phyloP scores from a whole-genome alignment of 2,329 filamentous ascomycete species.

The Pseudogymnoascus sp. region DNA sequence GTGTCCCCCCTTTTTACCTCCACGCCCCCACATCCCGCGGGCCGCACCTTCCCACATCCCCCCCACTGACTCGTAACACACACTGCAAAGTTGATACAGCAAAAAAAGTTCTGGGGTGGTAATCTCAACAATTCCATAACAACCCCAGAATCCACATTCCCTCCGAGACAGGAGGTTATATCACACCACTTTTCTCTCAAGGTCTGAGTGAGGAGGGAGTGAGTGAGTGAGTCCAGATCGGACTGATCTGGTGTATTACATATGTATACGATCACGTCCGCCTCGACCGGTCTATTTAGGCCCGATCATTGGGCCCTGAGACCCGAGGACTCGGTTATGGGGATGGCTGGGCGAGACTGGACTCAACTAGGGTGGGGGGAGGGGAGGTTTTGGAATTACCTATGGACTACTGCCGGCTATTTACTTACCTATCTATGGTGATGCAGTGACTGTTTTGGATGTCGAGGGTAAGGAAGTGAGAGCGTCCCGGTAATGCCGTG shows the following conservation, averaged over 20 bases:
- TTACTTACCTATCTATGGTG: neutral
- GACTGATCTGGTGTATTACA: neutral
- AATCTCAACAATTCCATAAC: constrained; percentile 1
- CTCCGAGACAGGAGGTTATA: neutral
- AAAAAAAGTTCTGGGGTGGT: neutral
- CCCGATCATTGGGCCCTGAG: neutral
- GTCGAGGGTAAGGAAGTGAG: neutral
- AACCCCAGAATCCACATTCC: neutral
- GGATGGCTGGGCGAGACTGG: neutral
- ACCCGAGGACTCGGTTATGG: neutral
- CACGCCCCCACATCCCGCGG: neutral
- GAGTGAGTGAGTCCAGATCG: neutral
- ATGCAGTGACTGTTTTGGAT: neutral
- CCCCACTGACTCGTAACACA: neutral
- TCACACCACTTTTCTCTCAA: neutral
- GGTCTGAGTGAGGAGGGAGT: neutral
- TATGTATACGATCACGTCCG: neutral
- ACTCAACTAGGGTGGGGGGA: neutral
- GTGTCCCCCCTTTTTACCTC: neutral
- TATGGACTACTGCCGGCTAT: neutral
- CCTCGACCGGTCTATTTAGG: neutral
- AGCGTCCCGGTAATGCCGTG: neutral
- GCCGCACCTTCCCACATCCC: neutral
- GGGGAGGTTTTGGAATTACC: neutral
- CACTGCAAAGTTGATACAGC: neutral